Base-by-base conservation (phyloP, 768 basidiomycete genomes). In the Amanita muscaria region DNA sequence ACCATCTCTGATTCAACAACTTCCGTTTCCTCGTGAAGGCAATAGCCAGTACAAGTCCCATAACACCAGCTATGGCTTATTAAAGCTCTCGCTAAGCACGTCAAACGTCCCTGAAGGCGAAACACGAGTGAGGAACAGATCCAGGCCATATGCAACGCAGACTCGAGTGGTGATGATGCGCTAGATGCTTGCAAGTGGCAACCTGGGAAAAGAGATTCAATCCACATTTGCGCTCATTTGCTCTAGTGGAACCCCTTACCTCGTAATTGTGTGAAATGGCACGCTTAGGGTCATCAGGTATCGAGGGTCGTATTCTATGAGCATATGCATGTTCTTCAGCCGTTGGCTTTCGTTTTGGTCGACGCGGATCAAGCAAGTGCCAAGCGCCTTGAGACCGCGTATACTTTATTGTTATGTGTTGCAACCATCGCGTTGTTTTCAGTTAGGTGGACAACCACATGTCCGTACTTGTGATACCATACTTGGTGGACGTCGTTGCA, bases 51-150 rank as follows among this genome's bases (percentile, higher is more conserved):
- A 68, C 72, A 47, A 98, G 60, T 0, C 76, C 89, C 1, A 66
- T 61, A 91, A 62, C 50, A 93, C 77, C 18, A 98, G 70, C 61
- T 98, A 93, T 1, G 67, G 71, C 68, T 97, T 96, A 68, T 97
- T 97, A 63, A 98, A 98, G 56, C 70, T 81, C 60, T 92, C 86
- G 54, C 77, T 88, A 6, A 98, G 74, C 19, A 96, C 80, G 57
- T 98, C 94, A 55, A 98, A 98, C 15, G 90, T 89, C 31, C 77
- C 80, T 9, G 89, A 92, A 1, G 93, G 90, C 30, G 87, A 76
- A 3, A 88, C 73, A 12, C 90, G 77, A 9, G 88, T 88, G 21
- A 80, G 67, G 73, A 97, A 97, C 51, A 97, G 69, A 63, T 98
- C 94, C 6, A 92, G 70, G 4, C 94, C 93, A 54, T 82, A 80